Conservation (phyloP, 305 asterid species). For the Solanum chacoense region DNA sequence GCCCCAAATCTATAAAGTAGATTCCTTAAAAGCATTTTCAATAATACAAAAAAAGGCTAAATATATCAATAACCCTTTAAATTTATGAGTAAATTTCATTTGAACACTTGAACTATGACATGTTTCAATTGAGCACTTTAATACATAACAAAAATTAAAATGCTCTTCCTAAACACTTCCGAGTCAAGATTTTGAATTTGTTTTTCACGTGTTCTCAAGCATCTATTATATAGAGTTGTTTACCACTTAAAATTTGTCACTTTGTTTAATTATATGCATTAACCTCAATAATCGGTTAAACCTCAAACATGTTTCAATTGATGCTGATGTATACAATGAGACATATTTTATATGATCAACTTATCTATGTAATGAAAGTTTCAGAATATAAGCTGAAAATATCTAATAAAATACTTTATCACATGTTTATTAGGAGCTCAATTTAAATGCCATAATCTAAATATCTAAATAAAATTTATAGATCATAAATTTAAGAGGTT, state of each 20-base stretch:
- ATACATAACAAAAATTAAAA: background rate
- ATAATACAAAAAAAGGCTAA: background rate
- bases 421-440: background rate
- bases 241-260: background rate
- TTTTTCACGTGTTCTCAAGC: background rate
- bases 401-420: background rate
- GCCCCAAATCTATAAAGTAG: background rate
- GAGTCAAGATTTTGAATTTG: background rate
- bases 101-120: accelerated
- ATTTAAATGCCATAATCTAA: background rate
- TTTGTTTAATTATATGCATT: background rate
- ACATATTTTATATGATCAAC: background rate
- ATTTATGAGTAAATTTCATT: background rate
- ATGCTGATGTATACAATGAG: background rate
- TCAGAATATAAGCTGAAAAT: background rate
- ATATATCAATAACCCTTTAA: background rate
- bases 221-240: background rate
- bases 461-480: background rate
- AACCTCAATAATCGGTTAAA: background rate
- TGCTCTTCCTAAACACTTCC: background rate
- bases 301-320: background rate
- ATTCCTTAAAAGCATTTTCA: background rate
- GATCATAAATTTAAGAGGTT: background rate
- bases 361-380: background rate
- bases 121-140: background rate